Conservation (phyloP, 345 rosid species). For the Iberis pinnata region DNA sequence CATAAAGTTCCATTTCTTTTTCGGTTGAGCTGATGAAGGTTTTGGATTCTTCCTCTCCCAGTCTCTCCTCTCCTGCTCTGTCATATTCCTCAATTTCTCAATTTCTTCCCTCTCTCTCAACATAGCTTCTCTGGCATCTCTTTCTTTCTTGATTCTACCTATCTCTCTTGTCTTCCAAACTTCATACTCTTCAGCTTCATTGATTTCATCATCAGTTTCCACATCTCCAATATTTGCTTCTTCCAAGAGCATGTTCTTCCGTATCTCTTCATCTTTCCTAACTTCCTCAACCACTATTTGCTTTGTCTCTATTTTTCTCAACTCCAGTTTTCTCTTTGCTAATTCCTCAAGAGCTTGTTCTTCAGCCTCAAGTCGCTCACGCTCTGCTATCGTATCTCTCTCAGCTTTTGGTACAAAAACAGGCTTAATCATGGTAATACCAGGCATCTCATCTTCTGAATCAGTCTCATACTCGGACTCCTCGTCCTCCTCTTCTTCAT, state of each 20-base stretch:
- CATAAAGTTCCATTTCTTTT: conserved; percentile 74
- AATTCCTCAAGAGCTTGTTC: conserved; percentile 56
- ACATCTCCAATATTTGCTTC: conserved; percentile 63
- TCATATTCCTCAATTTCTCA: conserved; percentile 72
- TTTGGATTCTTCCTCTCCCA: conserved; percentile 80
- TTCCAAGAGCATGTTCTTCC: conserved; percentile 50
- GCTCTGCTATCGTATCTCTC: conserved; percentile 67
- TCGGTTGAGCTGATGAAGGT: conserved; percentile 36
- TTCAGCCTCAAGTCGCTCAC: conserved; percentile 60
- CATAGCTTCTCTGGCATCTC: conserved; percentile 63
- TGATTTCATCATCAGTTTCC: conserved; percentile 71
- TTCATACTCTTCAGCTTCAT: conserved; percentile 73
- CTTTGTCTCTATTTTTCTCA: conserved; percentile 55
- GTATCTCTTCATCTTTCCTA: conserved; percentile 53
- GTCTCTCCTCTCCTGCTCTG: conserved; percentile 76
- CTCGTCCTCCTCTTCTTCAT: conserved; percentile 66
- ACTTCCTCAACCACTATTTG: conserved; percentile 65
- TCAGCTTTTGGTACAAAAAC: conserved; percentile 61
- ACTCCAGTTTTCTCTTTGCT: conserved; percentile 50
- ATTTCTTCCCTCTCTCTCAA: conserved; percentile 66
- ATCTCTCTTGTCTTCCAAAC: conserved; percentile 85
- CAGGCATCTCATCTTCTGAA: conserved; percentile 55
- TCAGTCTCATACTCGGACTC: conserved; percentile 73
- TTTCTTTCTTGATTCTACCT: conserved; percentile 60
- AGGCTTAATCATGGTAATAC: conserved; percentile 61